Conservation (phyloP, 768 basidiomycete genomes). For the Lactarius pseudohatsudake region DNA sequence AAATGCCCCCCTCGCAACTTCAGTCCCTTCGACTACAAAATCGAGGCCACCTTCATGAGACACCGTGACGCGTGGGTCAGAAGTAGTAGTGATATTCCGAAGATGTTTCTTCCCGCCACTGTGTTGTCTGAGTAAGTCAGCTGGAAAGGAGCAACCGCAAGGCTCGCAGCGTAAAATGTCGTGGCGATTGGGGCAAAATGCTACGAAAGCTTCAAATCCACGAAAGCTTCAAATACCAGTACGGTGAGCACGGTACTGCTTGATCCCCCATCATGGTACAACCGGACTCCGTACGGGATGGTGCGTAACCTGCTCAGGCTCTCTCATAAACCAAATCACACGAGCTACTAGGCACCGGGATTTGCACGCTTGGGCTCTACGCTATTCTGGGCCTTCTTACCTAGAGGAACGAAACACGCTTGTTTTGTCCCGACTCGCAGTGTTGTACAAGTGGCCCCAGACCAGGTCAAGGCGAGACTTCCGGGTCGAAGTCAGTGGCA, state of each 20-base stretch:
- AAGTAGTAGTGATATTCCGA: background rate
- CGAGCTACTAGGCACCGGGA: background rate
- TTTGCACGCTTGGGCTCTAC: background rate
- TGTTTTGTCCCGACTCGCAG: too few species aligned
- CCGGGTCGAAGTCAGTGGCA: too few species aligned
- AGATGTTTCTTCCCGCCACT: constrained; percentile 2
- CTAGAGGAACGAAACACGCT: too few species aligned
- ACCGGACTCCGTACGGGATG: too few species aligned
- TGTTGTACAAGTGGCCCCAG: too few species aligned
- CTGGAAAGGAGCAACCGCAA: constrained; percentile 24
- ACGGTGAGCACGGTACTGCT: too few species aligned
- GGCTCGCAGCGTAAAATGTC: constrained; percentile 30
- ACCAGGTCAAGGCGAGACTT: too few species aligned
- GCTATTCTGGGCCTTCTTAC: background rate
- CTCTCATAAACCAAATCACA: background rate
- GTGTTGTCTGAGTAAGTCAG: background rate
- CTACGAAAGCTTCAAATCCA: too few species aligned
- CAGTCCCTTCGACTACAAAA: constrained; percentile 10
- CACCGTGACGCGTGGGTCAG: constrained; percentile 7
- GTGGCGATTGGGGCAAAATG: constrained; percentile 28
- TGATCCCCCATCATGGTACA: too few species aligned
- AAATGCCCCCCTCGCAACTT: background rate
- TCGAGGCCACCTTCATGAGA: constrained; percentile 16
- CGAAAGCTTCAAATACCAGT: too few species aligned
- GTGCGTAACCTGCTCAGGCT: too few species aligned